Conservation (phyloP, 2,329 filamentous ascomycete species). For the Nakataea oryzae region DNA sequence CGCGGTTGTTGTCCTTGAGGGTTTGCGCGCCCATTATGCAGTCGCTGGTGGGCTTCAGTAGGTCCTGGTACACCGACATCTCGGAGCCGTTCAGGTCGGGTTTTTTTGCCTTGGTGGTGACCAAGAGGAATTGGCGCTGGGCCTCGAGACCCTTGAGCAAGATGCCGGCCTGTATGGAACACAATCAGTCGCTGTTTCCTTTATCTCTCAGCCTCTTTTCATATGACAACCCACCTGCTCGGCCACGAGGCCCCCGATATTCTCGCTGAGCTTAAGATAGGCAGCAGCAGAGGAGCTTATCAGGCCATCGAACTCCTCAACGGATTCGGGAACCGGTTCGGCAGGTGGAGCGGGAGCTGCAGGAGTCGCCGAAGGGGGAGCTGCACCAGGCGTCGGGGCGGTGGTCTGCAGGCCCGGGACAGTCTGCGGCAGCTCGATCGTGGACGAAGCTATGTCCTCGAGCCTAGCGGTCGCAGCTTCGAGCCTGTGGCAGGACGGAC, state of each 20-base stretch:
- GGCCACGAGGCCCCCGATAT: slow-evolving; percentile 66
- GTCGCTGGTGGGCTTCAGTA: slow-evolving; percentile 80
- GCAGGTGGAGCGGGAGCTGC: slow-evolving; percentile 23
- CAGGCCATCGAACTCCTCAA: slow-evolving; percentile 80
- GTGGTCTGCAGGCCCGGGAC: slow-evolving; percentile 32
- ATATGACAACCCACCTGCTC: slow-evolving; percentile 52
- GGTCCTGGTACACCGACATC: slow-evolving; percentile 58
- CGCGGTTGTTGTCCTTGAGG: slow-evolving; percentile 72
- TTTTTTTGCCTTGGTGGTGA: slow-evolving; percentile 87
- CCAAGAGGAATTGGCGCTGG: slow-evolving; percentile 78
- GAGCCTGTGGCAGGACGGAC: slow-evolving; percentile 50
- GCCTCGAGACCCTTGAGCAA: slow-evolving; percentile 62
- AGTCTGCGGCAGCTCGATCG: slow-evolving; percentile 46
- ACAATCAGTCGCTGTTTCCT: not conserved
- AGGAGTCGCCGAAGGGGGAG: slow-evolving; percentile 32
- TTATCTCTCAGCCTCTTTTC: not conserved
- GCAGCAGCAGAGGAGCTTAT: slow-evolving; percentile 63
- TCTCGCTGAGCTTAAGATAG: slow-evolving; percentile 68
- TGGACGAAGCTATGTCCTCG: slow-evolving; percentile 86
- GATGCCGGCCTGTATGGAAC: slow-evolving; percentile 28
- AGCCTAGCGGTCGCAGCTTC: slow-evolving; percentile 94
- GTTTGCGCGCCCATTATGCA: slow-evolving; percentile 69
- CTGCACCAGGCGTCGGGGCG: slow-evolving; percentile 20
- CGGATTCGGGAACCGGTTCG: slow-evolving; percentile 61
- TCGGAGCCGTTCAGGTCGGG: slow-evolving; percentile 56